These are phyloP conservation scores for Tanacetum coccineum DNA, from an alignment of 129 eudicot genomes.

Conservation along the genomic window DNA sequence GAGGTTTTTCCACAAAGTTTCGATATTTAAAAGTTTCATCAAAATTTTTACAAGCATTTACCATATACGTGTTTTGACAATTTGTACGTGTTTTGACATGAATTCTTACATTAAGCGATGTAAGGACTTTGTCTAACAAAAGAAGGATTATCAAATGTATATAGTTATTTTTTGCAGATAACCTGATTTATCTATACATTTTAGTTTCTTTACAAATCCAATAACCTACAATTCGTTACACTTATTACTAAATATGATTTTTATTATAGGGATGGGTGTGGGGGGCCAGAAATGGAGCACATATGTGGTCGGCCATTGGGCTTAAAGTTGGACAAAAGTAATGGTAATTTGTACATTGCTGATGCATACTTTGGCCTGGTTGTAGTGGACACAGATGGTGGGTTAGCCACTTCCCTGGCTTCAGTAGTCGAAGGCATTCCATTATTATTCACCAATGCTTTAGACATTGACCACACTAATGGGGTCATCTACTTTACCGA, in stretches of 20 bases:
- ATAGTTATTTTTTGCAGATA: too few relatives aligned
- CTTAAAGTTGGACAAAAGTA: conserved; percentile 49
- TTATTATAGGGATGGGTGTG: conserved; percentile 44
- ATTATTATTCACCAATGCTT: conserved; percentile 57
- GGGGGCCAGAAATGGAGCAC: conserved; percentile 54
- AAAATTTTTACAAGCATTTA: too few relatives aligned
- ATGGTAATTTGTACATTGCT: conserved; percentile 64
- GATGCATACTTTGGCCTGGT: conserved; percentile 91
- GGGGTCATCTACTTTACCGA: conserved; percentile 74
- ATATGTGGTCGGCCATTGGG: conserved; percentile 90
- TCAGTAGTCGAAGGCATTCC: conserved; percentile 43
- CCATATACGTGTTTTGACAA: too few relatives aligned
- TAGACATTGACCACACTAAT: conserved; percentile 59
- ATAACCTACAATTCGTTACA: neutral
- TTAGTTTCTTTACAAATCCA: too few relatives aligned
- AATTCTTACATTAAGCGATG: too few relatives aligned
- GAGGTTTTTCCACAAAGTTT: too few relatives aligned
- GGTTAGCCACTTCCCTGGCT: conserved; percentile 56
- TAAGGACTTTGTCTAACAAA: too few relatives aligned
- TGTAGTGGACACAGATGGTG: conserved; percentile 70
- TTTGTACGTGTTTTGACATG: too few relatives aligned
- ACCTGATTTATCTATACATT: too few relatives aligned
- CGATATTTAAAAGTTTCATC: neutral
- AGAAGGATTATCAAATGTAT: too few relatives aligned
- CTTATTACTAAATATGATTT: neutral